phyloP scores from a whole-genome alignment of 2,329 filamentous ascomycete species.

The Fusarium sp. region DNA sequence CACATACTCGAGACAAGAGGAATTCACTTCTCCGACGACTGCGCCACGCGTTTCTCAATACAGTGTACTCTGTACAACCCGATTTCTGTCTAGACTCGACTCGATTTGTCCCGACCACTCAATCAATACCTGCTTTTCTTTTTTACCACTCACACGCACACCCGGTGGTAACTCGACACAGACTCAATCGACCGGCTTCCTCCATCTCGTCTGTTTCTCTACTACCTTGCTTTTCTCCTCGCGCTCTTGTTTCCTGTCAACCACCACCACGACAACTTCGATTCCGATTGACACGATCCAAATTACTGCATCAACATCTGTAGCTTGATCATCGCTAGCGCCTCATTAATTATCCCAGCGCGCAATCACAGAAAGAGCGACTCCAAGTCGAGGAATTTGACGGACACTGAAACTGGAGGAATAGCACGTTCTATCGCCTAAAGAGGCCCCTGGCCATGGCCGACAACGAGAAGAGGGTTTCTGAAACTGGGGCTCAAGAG shows the following conservation, averaged over 20 bases:
- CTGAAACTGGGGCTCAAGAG: constrained; percentile 33
- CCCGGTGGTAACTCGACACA: background rate
- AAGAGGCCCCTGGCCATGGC: constrained; percentile 47
- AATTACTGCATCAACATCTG: background rate
- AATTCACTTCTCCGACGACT: constrained; percentile 10
- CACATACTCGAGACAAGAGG: background rate
- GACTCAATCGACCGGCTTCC: constrained; percentile 15
- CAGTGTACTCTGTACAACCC: background rate
- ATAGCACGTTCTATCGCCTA: constrained; percentile 29
- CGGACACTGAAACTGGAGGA: constrained; percentile 34
- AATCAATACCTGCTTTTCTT: constrained; percentile 13
- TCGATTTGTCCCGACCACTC: constrained; percentile 17
- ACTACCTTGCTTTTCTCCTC: background rate
- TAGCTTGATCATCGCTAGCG: background rate
- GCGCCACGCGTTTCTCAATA: constrained; percentile 30
- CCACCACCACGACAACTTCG: background rate
- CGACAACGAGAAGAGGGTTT: constrained; percentile 47
- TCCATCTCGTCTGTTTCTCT: background rate
- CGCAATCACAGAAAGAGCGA: constrained; percentile 16
- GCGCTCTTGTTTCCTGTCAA: constrained; percentile 4
- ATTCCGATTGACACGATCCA: constrained; percentile 2
- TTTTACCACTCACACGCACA: constrained; percentile 9
- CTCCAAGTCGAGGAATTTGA: constrained; percentile 16
- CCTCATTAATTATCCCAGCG: constrained; percentile 7
- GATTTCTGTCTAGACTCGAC: constrained; percentile 16